Conservation (phyloP, 202 grass and related monocot genomes). For the Digitaria exilis region DNA sequence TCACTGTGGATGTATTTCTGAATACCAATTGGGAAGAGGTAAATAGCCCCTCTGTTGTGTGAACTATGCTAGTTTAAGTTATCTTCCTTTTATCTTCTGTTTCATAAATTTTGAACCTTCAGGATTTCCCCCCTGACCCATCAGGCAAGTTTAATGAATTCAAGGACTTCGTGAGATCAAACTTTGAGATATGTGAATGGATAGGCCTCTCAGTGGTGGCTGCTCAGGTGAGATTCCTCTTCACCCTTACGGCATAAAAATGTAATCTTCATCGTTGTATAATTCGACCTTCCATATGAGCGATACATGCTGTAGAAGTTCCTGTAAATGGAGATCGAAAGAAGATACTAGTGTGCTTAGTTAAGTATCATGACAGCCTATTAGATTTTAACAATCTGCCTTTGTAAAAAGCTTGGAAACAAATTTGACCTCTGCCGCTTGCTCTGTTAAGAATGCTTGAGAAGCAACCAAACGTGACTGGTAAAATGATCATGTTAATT, state of each 20-base stretch:
- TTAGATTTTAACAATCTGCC: neutral
- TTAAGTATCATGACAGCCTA: neutral
- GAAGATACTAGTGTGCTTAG: neutral
- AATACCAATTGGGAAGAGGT: constrained; percentile 94
- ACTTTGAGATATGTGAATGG: constrained; percentile 95
- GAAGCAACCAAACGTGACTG: neutral
- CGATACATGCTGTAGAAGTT: neutral
- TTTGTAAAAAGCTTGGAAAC: neutral
- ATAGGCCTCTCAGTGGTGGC: constrained; percentile 66
- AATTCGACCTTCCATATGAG: neutral
- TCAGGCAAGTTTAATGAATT: constrained; percentile 88
- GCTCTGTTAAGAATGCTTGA: neutral
- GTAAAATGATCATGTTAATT: neutral
- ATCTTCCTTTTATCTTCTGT: neutral
- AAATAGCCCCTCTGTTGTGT: constrained; percentile 22
- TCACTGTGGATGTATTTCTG: constrained; percentile 77
- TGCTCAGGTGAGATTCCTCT: constrained; percentile 65
- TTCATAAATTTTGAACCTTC: constrained; percentile 31
- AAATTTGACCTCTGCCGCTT: neutral
- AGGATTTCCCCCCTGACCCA: constrained; percentile 91
- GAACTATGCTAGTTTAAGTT: neutral
- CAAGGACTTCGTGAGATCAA: constrained; percentile 71
- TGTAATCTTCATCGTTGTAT: neutral
- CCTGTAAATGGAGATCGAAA: neutral
- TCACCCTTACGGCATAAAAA: neutral